phyloP scores from a whole-genome alignment of 768 basidiomycete species.

The Boletus sp. region DNA sequence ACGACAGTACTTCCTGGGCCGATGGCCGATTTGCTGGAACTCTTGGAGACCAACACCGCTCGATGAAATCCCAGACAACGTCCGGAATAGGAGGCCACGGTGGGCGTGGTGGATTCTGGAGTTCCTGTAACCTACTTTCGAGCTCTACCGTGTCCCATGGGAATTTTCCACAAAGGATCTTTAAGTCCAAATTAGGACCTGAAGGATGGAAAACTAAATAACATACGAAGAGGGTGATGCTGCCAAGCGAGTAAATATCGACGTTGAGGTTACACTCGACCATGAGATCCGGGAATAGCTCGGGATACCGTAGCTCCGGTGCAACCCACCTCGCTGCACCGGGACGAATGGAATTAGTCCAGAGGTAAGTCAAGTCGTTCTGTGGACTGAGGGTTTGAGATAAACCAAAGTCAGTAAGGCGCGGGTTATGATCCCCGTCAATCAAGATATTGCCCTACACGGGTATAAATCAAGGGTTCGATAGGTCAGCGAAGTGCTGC shows the following conservation, averaged over 20 bases:
- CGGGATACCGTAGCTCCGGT: not conserved
- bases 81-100: not conserved
- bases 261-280: not conserved
- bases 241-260: constrained; percentile 6
- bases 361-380: too few species aligned
- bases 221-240: constrained; percentile 2
- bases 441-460: too few species aligned
- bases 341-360: not conserved
- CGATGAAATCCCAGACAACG: not conserved
- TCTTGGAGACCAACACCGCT: constrained; percentile 1
- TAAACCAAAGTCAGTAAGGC: too few species aligned
- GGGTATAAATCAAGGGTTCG: too few species aligned
- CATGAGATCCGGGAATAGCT: not conserved
- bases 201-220: not conserved
- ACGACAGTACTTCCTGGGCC: not conserved
- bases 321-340: not conserved
- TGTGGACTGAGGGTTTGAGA: too few species aligned
- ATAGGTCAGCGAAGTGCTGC: not conserved
- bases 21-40: not conserved
- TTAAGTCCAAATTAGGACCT: too few species aligned
- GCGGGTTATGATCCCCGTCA: too few species aligned
- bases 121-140: not conserved
- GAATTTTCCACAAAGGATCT: not conserved
- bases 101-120: not conserved
- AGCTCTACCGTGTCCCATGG: not conserved